These are phyloP conservation scores for Boletus smithii DNA, from an alignment of 1,284 basidiomycete species.

Conservation along the genomic window DNA sequence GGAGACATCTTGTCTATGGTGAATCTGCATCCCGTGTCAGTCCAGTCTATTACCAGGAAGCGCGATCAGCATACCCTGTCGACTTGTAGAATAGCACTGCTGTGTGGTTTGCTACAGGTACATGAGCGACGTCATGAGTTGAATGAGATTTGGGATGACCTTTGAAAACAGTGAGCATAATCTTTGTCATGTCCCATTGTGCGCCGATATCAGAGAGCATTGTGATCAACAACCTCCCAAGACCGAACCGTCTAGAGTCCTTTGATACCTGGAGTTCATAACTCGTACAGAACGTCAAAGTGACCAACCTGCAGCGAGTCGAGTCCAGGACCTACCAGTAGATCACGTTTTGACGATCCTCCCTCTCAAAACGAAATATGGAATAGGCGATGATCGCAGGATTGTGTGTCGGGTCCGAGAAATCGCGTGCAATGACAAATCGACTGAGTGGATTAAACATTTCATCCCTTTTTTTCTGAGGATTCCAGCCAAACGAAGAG, in stretches of 20 bases:
- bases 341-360: slow-evolving; percentile 52
- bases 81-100: slow-evolving; percentile 56
- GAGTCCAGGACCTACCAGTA: slow-evolving; percentile 54
- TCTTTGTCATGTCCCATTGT: slow-evolving; percentile 57
- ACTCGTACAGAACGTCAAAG: slow-evolving; percentile 37
- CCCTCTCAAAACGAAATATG: slow-evolving; percentile 71
- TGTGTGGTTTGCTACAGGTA: slow-evolving; percentile 47
- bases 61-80: slow-evolving; percentile 45
- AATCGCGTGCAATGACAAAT: slow-evolving; percentile 48
- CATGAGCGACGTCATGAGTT: slow-evolving; percentile 10
- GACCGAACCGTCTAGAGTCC: slow-evolving; percentile 45
- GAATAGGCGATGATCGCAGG: slow-evolving; percentile 48
- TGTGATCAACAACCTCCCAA: slow-evolving; percentile 54
- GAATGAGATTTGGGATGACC: slow-evolving; percentile 36
- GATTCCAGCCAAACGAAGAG: slow-evolving; percentile 70
- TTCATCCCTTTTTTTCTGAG: slow-evolving; percentile 52
- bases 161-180: slow-evolving; percentile 72
- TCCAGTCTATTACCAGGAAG: neutral
- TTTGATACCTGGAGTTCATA: slow-evolving; percentile 68
- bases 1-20: slow-evolving; percentile 52
- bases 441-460: slow-evolving; percentile 58
- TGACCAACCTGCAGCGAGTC: neutral
- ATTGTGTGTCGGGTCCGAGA: slow-evolving; percentile 3
- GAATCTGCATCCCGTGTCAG: slow-evolving; percentile 43
- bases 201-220: slow-evolving; percentile 48